Conservation (phyloP, 1,284 basidiomycete genomes). For the Tilletia caries region DNA sequence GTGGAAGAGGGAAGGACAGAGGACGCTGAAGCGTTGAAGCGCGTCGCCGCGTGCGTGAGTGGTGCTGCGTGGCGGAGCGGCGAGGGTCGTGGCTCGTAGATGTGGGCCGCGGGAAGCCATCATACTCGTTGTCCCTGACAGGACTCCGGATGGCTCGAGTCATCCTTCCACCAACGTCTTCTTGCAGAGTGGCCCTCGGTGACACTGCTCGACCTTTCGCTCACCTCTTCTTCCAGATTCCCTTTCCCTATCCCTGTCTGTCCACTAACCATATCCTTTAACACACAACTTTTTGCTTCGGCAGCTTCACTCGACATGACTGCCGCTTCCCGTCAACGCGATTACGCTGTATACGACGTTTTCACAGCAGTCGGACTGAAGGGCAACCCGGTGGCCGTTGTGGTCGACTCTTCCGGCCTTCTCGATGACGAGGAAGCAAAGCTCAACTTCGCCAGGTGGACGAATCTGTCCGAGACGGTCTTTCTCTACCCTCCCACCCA, state of each 20-base stretch:
- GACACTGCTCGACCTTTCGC: too few relatives aligned
- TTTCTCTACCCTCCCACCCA: constrained; percentile 33
- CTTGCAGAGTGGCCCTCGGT: too few relatives aligned
- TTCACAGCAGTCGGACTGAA: constrained; percentile 33
- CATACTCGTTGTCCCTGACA: too few relatives aligned
- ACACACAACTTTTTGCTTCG: not conserved
- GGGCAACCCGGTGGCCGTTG: constrained; percentile 47
- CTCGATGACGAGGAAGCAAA: constrained; percentile 29
- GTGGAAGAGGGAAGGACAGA: too few relatives aligned
- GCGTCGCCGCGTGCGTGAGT: too few relatives aligned
- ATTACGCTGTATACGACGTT: constrained; percentile 22
- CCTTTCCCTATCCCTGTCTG: not conserved
- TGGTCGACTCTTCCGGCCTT: constrained; percentile 20
- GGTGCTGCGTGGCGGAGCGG: too few relatives aligned
- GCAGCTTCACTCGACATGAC: not conserved
- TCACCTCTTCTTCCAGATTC: too few relatives aligned
- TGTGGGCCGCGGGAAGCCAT: too few relatives aligned
- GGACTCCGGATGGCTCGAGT: too few relatives aligned
- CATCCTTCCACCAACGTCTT: too few relatives aligned
- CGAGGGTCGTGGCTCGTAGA: too few relatives aligned
- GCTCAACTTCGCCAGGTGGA: constrained; percentile 37
- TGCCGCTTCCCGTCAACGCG: not conserved
- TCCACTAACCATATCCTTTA: not conserved
- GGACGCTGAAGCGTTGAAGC: too few relatives aligned
- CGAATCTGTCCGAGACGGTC: constrained; percentile 45